Percentiles rank a stretch among this genome's conserved stretches.
phyloP scores from a whole-genome alignment of 1,139 yeast genomes.

The Sugiyamaella sp. region DNA sequence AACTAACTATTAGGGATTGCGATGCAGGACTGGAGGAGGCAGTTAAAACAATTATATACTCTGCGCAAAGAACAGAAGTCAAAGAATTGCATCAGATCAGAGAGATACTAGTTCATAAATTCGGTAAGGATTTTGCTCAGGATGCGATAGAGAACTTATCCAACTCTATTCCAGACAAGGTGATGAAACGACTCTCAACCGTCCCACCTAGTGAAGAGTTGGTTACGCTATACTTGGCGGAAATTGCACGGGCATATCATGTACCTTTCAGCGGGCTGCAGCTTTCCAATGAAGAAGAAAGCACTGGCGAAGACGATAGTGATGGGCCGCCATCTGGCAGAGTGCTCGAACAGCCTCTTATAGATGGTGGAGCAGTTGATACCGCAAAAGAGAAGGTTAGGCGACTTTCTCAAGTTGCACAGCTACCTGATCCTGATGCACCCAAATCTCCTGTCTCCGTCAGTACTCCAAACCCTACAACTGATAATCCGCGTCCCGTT shows the following conservation, averaged over 20 bases:
- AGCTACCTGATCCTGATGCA: slow-evolving; percentile 33
- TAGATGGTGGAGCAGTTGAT: slow-evolving; percentile 29
- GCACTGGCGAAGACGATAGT: slow-evolving; percentile 37
- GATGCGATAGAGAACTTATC: slow-evolving; percentile 63
- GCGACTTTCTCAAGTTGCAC: slow-evolving; percentile 31
- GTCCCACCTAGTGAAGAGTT: slow-evolving; percentile 69
- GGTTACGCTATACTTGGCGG: slow-evolving; percentile 71
- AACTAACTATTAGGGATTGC: slow-evolving; percentile 44
- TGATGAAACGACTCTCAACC: slow-evolving; percentile 62
- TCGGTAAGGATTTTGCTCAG: slow-evolving; percentile 66
- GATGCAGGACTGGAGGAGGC: slow-evolving; percentile 76
- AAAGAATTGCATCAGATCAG: slow-evolving; percentile 67
- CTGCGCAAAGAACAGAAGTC: slow-evolving; percentile 74
- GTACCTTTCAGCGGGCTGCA: slow-evolving; percentile 69
- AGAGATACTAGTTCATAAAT: slow-evolving; percentile 64
- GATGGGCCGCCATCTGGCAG: slow-evolving; percentile 40
- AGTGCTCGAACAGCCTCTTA: slow-evolving; percentile 33
- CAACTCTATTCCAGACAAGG: slow-evolving; percentile 63
- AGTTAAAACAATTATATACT: slow-evolving; percentile 65
- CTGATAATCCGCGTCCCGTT: slow-evolving; percentile 50
- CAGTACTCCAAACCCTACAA: slow-evolving; percentile 50
- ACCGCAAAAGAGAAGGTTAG: slow-evolving; percentile 24
- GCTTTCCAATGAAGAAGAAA: slow-evolving; percentile 42
- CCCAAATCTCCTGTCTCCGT: slow-evolving; percentile 50
- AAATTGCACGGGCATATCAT: slow-evolving; percentile 78